Conservation (phyloP, 2,329 filamentous ascomycete genomes). For the Plenodomus tracheiphilus region DNA sequence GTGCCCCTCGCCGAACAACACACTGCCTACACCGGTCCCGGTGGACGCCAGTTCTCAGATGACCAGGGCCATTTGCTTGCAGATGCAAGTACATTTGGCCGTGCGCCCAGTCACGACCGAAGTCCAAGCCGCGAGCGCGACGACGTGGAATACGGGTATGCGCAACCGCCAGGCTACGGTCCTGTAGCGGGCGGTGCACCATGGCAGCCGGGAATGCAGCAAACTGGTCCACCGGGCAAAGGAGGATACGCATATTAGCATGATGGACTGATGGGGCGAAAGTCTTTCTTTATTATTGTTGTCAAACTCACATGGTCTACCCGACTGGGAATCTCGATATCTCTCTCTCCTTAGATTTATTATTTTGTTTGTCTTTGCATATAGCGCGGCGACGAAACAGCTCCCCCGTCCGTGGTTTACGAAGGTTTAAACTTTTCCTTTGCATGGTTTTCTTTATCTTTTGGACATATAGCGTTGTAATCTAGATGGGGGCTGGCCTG, state of each 20-base stretch:
- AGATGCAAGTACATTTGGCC: constrained; percentile 40
- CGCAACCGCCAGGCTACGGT: constrained; percentile 23
- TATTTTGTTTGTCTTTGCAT: constrained; percentile 1
- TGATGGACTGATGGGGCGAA: too few species aligned
- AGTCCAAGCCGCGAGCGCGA: constrained; percentile 27
- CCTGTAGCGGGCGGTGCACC: constrained; percentile 7
- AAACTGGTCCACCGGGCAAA: constrained; percentile 17
- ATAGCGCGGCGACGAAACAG: background rate
- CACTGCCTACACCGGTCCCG: constrained; percentile 29
- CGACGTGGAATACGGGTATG: constrained; percentile 30
- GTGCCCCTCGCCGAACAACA: constrained; percentile 43
- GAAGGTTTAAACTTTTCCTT: too few species aligned
- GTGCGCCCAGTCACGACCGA: constrained; percentile 26
- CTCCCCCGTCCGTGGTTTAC: too few species aligned
- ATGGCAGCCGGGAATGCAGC: constrained; percentile 29
- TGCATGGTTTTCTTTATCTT: too few species aligned
- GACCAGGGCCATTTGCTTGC: constrained; percentile 38
- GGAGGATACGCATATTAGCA: constrained; percentile 31
- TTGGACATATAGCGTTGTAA: too few species aligned
- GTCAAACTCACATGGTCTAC: too few species aligned
- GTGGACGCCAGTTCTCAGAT: constrained; percentile 27
- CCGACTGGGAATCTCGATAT: background rate
- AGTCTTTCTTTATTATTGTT: too few species aligned
- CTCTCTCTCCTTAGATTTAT: background rate
- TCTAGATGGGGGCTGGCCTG: too few species aligned